A percentile compares a stretch with the other conserved stretches of the same genome.
Conservation (phyloP, 495 filamentous ascomycete species). For the Darksidea phi region DNA sequence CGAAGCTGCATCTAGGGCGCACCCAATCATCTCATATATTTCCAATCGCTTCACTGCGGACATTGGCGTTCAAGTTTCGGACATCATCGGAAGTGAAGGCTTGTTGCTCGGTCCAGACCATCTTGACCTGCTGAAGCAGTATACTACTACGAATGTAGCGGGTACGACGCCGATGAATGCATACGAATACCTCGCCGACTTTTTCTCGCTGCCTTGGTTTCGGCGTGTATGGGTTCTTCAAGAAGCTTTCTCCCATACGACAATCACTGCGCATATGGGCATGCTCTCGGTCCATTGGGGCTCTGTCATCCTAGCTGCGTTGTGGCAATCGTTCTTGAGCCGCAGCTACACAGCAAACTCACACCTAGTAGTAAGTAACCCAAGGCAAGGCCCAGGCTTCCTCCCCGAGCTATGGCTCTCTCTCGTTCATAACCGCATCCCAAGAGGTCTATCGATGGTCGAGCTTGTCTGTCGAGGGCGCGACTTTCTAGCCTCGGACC, state of each 20-base stretch:
- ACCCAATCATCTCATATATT: not conserved
- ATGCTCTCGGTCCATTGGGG: not conserved
- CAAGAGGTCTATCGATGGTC: slow-evolving; percentile 1
- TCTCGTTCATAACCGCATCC: not conserved
- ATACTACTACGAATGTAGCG: not conserved
- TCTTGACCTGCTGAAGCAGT: not conserved
- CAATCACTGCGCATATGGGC: not conserved
- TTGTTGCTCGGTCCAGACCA: not conserved
- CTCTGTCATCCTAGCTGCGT: slow-evolving; percentile 1
- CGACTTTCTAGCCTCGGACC: slow-evolving; percentile 7
- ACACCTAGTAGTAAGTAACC: not conserved
- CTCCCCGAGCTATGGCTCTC: slow-evolving; percentile 4
- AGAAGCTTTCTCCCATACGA: not conserved
- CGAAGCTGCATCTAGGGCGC: not conserved
- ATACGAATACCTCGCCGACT: not conserved
- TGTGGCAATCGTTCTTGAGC: slow-evolving; percentile 4
- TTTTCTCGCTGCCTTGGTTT: not conserved
- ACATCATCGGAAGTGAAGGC: not conserved
- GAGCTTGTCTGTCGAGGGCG: slow-evolving; percentile 1
- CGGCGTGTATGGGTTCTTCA: not conserved
- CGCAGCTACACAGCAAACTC: slow-evolving; percentile 2
- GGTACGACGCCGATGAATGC: not conserved
- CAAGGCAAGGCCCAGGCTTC: not conserved
- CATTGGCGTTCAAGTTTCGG: not conserved
- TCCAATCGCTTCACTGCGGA: not conserved